phyloP scores from a whole-genome alignment of 2,329 filamentous ascomycete species.

The Exophiala viscosa region DNA sequence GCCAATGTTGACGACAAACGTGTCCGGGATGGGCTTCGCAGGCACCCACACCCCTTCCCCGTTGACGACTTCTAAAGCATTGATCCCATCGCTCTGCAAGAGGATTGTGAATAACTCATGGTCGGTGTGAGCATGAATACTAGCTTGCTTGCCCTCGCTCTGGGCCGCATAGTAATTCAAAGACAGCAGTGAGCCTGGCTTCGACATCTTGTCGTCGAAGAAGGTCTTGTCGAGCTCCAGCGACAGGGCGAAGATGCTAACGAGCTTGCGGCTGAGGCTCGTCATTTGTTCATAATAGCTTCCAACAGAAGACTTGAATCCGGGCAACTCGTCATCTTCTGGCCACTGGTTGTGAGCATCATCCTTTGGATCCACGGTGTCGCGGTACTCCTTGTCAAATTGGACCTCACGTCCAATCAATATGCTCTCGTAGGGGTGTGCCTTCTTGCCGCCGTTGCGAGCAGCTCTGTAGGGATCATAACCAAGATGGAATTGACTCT shows the following conservation, averaged over 20 bases:
- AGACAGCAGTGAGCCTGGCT: neutral
- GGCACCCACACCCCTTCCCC: slow-evolving; percentile 41
- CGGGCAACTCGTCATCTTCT: neutral
- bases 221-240: neutral
- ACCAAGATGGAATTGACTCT: neutral
- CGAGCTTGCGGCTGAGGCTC: neutral
- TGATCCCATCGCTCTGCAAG: neutral
- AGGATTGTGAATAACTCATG: neutral
- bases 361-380: neutral
- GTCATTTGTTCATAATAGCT: neutral
- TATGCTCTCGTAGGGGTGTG: neutral
- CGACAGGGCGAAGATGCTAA: neutral
- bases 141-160: neutral
- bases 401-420: neutral
- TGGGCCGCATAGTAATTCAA: neutral
- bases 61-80: neutral
- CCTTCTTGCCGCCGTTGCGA: neutral
- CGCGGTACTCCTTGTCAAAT: neutral
- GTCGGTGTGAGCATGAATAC: neutral
- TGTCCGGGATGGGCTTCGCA: slow-evolving; percentile 39
- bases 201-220: neutral
- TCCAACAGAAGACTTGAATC: neutral
- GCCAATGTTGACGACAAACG: slow-evolving; percentile 47
- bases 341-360: neutral
- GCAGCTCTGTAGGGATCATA: neutral